These are phyloP conservation scores for Epichloe festucae DNA, from an alignment of 2,329 filamentous ascomycete genomes.

Conservation along the genomic window DNA sequence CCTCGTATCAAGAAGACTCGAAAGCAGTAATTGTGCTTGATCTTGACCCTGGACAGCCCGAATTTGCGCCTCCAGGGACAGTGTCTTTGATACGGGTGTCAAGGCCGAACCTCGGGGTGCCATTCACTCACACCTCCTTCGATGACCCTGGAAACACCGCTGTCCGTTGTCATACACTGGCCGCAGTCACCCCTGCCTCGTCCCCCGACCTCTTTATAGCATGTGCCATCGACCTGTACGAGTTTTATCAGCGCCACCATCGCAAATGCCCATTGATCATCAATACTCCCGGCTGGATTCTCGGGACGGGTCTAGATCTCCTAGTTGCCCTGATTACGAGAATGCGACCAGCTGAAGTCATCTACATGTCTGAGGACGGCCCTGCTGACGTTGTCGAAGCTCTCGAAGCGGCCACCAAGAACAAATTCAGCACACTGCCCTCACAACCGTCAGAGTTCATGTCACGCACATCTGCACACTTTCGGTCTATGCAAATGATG, in stretches of 20 bases:
- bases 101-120: constrained; percentile 49
- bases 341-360: constrained; percentile 44
- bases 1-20: constrained; percentile 15
- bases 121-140: constrained; percentile 47
- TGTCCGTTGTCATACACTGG: constrained; percentile 53
- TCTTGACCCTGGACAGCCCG: constrained; percentile 65
- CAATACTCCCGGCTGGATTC: constrained; percentile 64
- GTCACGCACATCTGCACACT: constrained; percentile 48
- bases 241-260: constrained; percentile 37
- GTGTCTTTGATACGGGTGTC: constrained; percentile 52
- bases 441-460: constrained; percentile 44
- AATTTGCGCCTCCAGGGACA: constrained; percentile 57
- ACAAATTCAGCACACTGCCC: constrained; percentile 38
- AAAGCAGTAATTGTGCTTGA: constrained; percentile 43
- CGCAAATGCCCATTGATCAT: constrained; percentile 47
- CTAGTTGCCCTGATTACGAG: constrained; percentile 42
- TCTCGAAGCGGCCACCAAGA: constrained; percentile 31
- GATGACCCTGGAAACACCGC: constrained; percentile 22
- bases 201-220: constrained; percentile 53
- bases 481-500: constrained; percentile 65
- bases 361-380: constrained; percentile 57
- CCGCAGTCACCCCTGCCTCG: constrained; percentile 49
- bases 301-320: constrained; percentile 55
- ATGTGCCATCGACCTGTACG: constrained; percentile 50
- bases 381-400: constrained; percentile 42